phyloP scores from a whole-genome alignment of 2,329 filamentous ascomycete genomes.

The Dothideomycetidae sp. region DNA sequence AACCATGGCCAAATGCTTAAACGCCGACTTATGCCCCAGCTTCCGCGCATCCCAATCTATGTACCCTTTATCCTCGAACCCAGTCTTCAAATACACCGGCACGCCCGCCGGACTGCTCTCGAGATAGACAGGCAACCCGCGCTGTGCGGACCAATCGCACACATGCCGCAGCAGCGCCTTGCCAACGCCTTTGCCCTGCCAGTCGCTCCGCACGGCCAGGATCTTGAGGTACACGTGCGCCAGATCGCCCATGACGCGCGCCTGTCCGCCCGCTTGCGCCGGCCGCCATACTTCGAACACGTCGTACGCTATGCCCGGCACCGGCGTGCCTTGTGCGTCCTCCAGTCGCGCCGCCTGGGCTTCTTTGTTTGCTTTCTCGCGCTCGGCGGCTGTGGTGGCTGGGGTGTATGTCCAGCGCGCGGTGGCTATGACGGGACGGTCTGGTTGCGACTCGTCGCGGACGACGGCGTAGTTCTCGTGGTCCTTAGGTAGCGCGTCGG shows the following conservation, averaged over 20 bases:
- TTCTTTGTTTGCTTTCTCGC: constrained; percentile 7
- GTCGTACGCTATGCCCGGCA: constrained; percentile 10
- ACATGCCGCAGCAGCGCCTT: constrained; percentile 24
- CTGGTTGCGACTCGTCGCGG: constrained; percentile 1
- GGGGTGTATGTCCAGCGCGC: constrained; percentile 1
- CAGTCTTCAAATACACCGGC: constrained; percentile 25
- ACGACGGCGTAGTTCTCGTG: constrained; percentile 4
- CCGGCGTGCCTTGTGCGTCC: constrained; percentile 2
- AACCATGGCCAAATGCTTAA: constrained; percentile 15
- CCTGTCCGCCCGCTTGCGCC: constrained; percentile 6
- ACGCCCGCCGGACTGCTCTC: constrained; percentile 21
- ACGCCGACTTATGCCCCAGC: constrained; percentile 11
- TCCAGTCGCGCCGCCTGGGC: constrained; percentile 8
- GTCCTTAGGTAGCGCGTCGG: constrained; percentile 1
- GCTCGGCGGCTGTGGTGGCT: background rate
- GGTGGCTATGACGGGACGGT: background rate
- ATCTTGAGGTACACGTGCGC: constrained; percentile 13
- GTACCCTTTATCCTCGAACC: constrained; percentile 16
- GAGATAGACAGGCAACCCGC: constrained; percentile 23
- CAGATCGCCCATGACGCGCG: constrained; percentile 9
- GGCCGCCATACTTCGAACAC: constrained; percentile 10
- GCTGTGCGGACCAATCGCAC: constrained; percentile 22
- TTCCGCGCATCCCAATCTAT: constrained; percentile 12
- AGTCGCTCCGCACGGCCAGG: constrained; percentile 22
- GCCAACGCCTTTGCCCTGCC: constrained; percentile 25